Evolutionary conservation across 345 rosid genomes (phyloP).

Genomic region (Firmiana major): DNA sequence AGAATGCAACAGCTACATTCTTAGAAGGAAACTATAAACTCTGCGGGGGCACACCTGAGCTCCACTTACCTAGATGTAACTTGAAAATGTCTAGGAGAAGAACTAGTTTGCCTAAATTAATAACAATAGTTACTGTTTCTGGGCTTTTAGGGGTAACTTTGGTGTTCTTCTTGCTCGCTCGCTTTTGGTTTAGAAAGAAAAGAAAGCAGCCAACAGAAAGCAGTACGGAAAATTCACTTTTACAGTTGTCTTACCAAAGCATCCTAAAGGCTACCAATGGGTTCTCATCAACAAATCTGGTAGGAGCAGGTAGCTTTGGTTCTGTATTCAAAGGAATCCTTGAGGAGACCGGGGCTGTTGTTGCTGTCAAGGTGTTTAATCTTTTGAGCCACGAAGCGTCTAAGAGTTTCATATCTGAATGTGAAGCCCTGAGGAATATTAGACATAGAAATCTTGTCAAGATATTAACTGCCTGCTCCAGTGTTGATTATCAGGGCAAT

Average conservation of each 20-base stretch:
- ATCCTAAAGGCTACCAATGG: background rate
- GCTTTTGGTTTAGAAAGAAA: background rate
- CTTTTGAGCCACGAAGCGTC: constrained; percentile 29
- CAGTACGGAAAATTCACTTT: background rate
- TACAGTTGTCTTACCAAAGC: background rate
- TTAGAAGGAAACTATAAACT: constrained; percentile 29
- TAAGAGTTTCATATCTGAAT: constrained; percentile 42
- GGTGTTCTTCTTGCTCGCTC: background rate
- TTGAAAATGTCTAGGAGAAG: background rate
- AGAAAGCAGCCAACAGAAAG: background rate
- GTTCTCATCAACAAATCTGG: constrained; percentile 2
- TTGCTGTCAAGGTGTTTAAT: constrained; percentile 39
- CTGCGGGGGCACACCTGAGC: constrained; percentile 28
- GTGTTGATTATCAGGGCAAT: background rate
- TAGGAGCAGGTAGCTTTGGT: constrained; percentile 30
- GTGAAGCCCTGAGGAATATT: constrained; percentile 29
- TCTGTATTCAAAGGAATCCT: constrained; percentile 13
- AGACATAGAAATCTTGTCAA: constrained; percentile 43
- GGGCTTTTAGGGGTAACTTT: background rate
- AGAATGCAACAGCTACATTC: constrained; percentile 23
- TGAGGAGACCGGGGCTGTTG: background rate
- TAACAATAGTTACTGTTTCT: background rate
- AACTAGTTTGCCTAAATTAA: background rate
- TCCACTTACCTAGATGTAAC: background rate
- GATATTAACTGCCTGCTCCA: constrained; percentile 18